A percentile compares a stretch with the other conserved stretches of the same genome.
These are phyloP conservation scores for Basipetospora sp. DNA, from an alignment of 2,329 filamentous ascomycete species.

Conservation along the genomic window DNA sequence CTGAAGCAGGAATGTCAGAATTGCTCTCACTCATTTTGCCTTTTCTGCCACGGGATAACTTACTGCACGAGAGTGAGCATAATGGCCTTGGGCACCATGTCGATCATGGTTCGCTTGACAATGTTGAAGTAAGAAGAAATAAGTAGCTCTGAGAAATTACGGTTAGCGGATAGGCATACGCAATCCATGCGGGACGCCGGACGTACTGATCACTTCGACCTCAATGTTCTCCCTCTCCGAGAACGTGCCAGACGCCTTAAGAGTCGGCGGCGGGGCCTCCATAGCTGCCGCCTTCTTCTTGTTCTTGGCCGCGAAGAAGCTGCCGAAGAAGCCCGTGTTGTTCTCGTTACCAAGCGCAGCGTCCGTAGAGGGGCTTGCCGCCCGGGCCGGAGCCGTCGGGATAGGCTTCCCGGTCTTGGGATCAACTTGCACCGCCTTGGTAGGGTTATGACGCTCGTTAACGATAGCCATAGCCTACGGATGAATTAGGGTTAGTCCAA, in stretches of 20 bases:
- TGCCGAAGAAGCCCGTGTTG: constrained; percentile 84
- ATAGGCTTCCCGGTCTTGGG: constrained; percentile 97
- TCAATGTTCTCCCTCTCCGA: constrained; percentile 91
- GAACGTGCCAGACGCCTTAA: constrained; percentile 86
- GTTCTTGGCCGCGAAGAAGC: constrained; percentile 97
- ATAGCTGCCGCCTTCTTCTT: constrained; percentile 99
- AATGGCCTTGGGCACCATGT: constrained; percentile 98
- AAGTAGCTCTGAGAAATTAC: constrained; percentile 53
- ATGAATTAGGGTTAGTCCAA: constrained; percentile 6
- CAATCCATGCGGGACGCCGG: neutral
- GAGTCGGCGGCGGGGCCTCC: constrained; percentile 80
- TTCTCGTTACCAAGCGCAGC: constrained; percentile 23
- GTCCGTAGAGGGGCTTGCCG: constrained; percentile 59
- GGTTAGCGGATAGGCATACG: too few species aligned
- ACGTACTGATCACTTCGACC: constrained; percentile 93
- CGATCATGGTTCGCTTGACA: constrained; percentile 94
- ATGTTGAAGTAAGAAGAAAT: constrained; percentile 98
- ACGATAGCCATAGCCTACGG: constrained; percentile 84
- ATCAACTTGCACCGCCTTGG: constrained; percentile 85
- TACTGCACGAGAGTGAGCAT: constrained; percentile 95
- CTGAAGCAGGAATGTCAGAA: constrained; percentile 27
- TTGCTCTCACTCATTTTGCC: too few species aligned
- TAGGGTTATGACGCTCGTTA: constrained; percentile 71
- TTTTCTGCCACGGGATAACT: too few species aligned
- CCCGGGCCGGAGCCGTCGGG: constrained; percentile 50